phyloP scores from a whole-genome alignment of 1,139 yeast genomes.

The Hyphopichia wangnamkhiaoensis region DNA sequence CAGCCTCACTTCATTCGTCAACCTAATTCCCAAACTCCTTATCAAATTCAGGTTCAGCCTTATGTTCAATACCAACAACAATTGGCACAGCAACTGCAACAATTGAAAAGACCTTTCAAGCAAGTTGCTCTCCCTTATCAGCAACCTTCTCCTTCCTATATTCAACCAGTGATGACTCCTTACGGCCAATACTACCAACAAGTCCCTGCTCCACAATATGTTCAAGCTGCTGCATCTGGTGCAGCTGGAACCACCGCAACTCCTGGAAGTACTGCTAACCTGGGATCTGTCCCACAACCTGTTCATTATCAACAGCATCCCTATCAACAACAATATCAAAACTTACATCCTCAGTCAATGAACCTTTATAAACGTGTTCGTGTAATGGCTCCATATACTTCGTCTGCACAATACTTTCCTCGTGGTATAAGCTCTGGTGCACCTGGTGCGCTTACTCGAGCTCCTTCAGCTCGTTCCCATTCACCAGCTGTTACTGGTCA shows the following conservation, averaged over 20 bases:
- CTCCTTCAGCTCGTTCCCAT: background rate
- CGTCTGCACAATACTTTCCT: slow-evolving; percentile 13
- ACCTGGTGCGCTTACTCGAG: background rate
- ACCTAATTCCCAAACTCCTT: slow-evolving; percentile 3
- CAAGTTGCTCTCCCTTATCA: background rate
- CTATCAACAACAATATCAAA: too few species aligned
- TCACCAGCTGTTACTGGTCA: background rate
- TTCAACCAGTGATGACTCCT: background rate
- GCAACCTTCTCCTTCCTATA: slow-evolving; percentile 1
- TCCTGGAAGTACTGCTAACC: too few species aligned
- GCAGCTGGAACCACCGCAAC: background rate
- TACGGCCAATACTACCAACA: background rate
- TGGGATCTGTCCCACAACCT: slow-evolving; percentile 4
- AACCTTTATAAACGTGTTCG: slow-evolving; percentile 2
- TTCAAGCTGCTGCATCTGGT: background rate
- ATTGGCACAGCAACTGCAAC: slow-evolving; percentile 3
- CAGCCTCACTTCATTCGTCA: background rate
- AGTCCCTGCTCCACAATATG: background rate
- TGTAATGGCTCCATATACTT: slow-evolving; percentile 8
- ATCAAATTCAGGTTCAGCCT: slow-evolving; percentile 12
- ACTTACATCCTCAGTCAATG: slow-evolving; percentile 4
- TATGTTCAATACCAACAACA: slow-evolving; percentile 9
- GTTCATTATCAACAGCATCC: slow-evolving; percentile 4
- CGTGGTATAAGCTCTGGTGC: slow-evolving; percentile 10
- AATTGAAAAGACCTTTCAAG: background rate